These are phyloP conservation scores for Albophoma yamanashiensis DNA, from an alignment of 2,329 filamentous ascomycete species.

Conservation along the genomic window DNA sequence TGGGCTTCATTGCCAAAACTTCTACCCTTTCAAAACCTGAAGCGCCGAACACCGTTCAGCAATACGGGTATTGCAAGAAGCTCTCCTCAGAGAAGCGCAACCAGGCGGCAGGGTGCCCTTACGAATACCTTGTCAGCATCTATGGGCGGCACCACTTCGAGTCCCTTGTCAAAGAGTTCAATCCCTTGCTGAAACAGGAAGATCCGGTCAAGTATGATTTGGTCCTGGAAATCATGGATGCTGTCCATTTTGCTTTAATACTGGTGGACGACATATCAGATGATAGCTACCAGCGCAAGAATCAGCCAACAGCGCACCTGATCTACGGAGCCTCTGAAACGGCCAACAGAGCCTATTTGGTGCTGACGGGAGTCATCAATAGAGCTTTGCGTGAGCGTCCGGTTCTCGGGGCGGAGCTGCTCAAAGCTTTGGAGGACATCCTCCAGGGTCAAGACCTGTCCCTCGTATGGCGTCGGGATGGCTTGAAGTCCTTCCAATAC, in stretches of 20 bases:
- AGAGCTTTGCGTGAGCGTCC: constrained; percentile 5
- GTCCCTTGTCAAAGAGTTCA: constrained; percentile 3
- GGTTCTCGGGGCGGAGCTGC: constrained; percentile 4
- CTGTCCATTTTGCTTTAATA: constrained; percentile 7
- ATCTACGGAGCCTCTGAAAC: constrained; percentile 7
- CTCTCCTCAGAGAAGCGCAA: background rate
- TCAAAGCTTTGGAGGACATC: constrained; percentile 6
- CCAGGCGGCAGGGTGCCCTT: constrained; percentile 3
- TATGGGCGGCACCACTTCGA: constrained; percentile 7
- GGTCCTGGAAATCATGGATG: constrained; percentile 8
- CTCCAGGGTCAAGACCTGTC: constrained; percentile 8
- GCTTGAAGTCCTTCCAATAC: constrained; percentile 3
- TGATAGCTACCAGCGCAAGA: constrained; percentile 7
- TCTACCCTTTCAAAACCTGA: background rate
- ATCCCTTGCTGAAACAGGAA: constrained; percentile 1
- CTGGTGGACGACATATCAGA: constrained; percentile 8
- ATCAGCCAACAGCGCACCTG: constrained; percentile 6
- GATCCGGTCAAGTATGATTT: constrained; percentile 4
- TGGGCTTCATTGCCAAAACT: background rate
- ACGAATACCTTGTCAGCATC: constrained; percentile 6
- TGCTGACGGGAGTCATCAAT: constrained; percentile 7
- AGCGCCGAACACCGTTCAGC: background rate
- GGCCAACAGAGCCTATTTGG: constrained; percentile 7
- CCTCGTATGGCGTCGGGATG: constrained; percentile 7
- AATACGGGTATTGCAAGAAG: constrained; percentile 3